Base-by-base conservation (phyloP, 352 stramenopile genomes). In the Globisporangium irregulare region DNA sequence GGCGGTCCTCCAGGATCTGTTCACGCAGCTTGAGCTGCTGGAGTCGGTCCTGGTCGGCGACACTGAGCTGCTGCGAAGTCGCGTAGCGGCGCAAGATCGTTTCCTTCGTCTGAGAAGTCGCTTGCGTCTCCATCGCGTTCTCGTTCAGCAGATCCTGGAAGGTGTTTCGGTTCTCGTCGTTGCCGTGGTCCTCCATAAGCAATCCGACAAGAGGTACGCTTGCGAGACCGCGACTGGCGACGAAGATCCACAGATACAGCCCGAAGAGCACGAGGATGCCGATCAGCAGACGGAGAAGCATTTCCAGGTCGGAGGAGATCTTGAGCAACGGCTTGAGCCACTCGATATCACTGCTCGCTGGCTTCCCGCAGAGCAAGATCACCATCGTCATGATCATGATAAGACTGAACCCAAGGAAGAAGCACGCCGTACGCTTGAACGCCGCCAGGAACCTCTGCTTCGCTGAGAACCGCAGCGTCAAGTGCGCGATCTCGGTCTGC, bases 241-340 rank as follows among this genome's bases (percentile, higher is more conserved):
- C 83, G 18, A 85, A 78, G 55, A 94, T 73, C 88, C 88, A 95
- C 9, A 95, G 59, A 59, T 93, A 93, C 67, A 91, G 78, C 1
- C 88, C 88, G 8, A 82, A 83, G 9, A 92, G 74, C 48, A 84
- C 75, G n/a, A 95, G 66, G 15, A 93, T 82, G 12, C 85, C 86
- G 14, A 92, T 79, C n/a, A 92, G 34, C 14, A 95, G 73, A 32
- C 86, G 78, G 61, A 94, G 70, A 24, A 93, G 82, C 27, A 81
- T 88, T 48, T 87, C 84, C 10, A 93, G 64, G 73, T 95, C 88
- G 0, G 82, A 87, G 6, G 84, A 89, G 64, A 92, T 77, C 43
- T 88, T 80, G 43, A 95, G 77, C 53, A 95, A 63, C n/a, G 88
- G 86, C 62, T 87, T 87, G 64, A 95, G 73, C 88, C 88, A 95